Base-by-base conservation (phyloP, 2,329 filamentous ascomycete species). In the Clonostachys chloroleuca region DNA sequence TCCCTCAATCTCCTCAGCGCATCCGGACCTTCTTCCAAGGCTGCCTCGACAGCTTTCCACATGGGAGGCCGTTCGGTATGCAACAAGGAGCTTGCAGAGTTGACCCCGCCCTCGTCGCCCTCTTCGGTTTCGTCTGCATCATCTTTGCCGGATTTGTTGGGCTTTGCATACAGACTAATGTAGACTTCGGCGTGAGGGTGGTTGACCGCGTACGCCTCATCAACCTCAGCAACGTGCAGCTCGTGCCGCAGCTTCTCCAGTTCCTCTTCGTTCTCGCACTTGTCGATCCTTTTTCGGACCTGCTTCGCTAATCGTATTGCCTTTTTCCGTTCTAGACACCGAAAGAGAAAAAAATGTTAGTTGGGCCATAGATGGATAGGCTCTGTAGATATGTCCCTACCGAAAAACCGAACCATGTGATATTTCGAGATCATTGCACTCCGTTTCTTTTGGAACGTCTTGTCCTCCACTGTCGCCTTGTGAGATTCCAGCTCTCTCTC, bases 381-480 rank as follows among this genome's bases (percentile, higher is more conserved):
- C 14, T 42, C 4, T 9, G 30, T 30, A 24, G 40, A 12, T 24
- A 10, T 40, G 44, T 34, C 10, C 46, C 39, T 72, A 87, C 88
- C 89, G 65, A 92, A 92, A 62, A 94, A 94, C 30, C 89, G 75
- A 44, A 92, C 81, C 80, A 89, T 92, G 63, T 92, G 88, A 57
- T 91, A 94, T 63, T 84, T 87, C 44, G 74, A 74, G 52, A 92
- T 90, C 80, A 92, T 89, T 49, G 81, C 75, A 56, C 76, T 77
- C 54, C 81, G 77, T 59, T 75, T 76, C 67, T 82, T 84, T 56
- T 83, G 81, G 49, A 76, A 74, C 49, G 79, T 70, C 43, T 78
- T 74, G 52, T 79, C 74, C 5, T 67, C 73, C 49, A 92, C 72
- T 57, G 87, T 84, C 52, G 80, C 73, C 63, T 81, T 76, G 57